Percentiles rank a stretch among this genome's conserved stretches.
phyloP scores from a whole-genome alignment of 1,284 basidiomycete genomes.

The Neonothopanus nambi region DNA sequence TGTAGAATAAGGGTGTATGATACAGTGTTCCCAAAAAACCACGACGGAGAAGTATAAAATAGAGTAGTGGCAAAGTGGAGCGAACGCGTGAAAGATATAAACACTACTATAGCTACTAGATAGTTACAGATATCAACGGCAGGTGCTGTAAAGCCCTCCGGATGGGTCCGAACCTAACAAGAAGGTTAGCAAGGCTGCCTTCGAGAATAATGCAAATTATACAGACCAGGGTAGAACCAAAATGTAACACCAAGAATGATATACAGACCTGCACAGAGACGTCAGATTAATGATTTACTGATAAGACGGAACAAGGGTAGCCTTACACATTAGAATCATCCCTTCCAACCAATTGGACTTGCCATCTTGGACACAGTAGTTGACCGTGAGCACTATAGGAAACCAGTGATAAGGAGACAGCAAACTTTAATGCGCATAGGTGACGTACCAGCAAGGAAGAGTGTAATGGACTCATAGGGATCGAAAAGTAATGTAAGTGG shows the following conservation, averaged over 20 bases:
- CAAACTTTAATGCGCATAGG: slow-evolving; percentile 20
- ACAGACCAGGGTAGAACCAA: slow-evolving; percentile 61
- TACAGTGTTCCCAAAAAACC: no score
- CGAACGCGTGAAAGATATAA: no score
- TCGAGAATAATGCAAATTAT: not conserved
- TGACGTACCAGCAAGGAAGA: slow-evolving; percentile 45
- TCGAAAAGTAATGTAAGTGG: slow-evolving; percentile 78
- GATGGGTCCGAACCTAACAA: slow-evolving; percentile 5
- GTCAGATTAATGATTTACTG: not conserved
- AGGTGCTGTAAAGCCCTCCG: not conserved
- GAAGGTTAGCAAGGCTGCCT: not conserved
- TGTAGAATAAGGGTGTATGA: no score
- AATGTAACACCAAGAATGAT: slow-evolving; percentile 62
- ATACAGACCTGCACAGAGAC: slow-evolving; percentile 49
- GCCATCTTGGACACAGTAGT: slow-evolving; percentile 65
- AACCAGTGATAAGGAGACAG: slow-evolving; percentile 15
- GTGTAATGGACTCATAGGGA: slow-evolving; percentile 73
- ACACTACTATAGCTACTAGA: no score
- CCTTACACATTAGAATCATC: slow-evolving; percentile 55
- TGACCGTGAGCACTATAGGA: slow-evolving; percentile 62
- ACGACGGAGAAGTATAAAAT: no score
- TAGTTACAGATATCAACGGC: slow-evolving; percentile 1
- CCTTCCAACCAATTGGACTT: slow-evolving; percentile 65
- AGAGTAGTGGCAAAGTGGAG: no score
- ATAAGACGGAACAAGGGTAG: not conserved